phyloP scores from a whole-genome alignment of 345 rosid genomes.

The Gossypium sturtianum region DNA sequence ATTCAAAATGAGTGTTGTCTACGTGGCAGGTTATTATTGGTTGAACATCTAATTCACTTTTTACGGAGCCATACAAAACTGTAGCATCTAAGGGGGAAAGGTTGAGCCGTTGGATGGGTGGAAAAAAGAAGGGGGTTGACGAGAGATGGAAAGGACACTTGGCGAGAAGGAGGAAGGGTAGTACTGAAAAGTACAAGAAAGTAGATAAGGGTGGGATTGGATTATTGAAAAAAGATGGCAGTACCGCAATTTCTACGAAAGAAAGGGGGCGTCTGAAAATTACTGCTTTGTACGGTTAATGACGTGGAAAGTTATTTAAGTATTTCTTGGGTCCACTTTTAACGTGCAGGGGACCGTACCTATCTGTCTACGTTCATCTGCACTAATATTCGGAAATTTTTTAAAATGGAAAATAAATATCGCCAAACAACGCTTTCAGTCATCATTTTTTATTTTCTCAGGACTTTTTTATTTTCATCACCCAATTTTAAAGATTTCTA shows the following conservation, averaged over 20 bases:
- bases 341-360: constrained; percentile 47
- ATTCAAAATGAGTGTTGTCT: too few relatives aligned
- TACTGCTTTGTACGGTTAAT: constrained; percentile 23
- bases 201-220: not conserved
- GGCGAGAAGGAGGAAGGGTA: not conserved
- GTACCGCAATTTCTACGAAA: constrained; percentile 11
- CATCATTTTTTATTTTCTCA: too few relatives aligned
- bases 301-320: not conserved
- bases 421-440: too few relatives aligned
- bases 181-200: constrained; percentile 17
- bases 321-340: constrained; percentile 16
- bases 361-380: constrained; percentile 4
- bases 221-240: not conserved
- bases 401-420: too few relatives aligned
- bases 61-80: too few relatives aligned
- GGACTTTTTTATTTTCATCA: too few relatives aligned
- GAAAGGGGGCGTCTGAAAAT: not conserved
- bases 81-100: not conserved
- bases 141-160: not conserved
- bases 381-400: too few relatives aligned
- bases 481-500: too few relatives aligned
- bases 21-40: not conserved
- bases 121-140: not conserved
- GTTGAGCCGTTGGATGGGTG: constrained; percentile 3
- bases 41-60: not conserved